Conservation (phyloP, 2,329 filamentous ascomycete species). For the Tricladium varicosporioides region DNA sequence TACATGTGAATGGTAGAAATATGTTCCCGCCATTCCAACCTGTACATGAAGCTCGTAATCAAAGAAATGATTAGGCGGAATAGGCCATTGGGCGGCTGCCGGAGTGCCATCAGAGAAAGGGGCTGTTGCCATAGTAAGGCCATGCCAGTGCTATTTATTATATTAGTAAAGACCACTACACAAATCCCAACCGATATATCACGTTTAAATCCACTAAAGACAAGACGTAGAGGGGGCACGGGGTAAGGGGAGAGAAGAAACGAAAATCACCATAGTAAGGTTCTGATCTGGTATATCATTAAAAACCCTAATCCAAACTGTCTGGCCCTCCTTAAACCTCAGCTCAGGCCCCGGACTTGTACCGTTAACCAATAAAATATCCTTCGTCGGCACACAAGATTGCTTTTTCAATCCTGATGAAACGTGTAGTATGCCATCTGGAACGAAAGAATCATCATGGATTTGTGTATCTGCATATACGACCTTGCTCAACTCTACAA, state of each 20-base stretch:
- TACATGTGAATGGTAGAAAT: slow-evolving; percentile 56
- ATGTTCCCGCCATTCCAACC: slow-evolving; percentile 46
- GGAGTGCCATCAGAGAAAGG: slow-evolving; percentile 45
- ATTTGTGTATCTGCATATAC: too few relatives aligned
- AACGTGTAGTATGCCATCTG: too few relatives aligned
- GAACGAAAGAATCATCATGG: too few relatives aligned
- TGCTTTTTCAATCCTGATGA: too few relatives aligned
- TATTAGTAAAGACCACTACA: not conserved
- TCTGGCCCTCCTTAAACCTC: slow-evolving; percentile 40
- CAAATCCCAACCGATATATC: too few relatives aligned
- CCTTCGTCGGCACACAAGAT: too few relatives aligned
- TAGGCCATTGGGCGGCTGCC: slow-evolving; percentile 47
- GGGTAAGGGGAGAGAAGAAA: not conserved
- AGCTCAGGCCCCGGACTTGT: slow-evolving; percentile 45
- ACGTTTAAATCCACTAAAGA: too few relatives aligned
- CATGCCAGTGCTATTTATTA: slow-evolving; percentile 19
- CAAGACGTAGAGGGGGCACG: not conserved
- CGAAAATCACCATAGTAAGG: slow-evolving; percentile 49
- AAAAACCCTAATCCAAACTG: slow-evolving; percentile 50
- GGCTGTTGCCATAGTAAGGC: slow-evolving; percentile 11
- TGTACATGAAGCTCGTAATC: slow-evolving; percentile 50
- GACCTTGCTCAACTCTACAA: too few relatives aligned
- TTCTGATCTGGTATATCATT: slow-evolving; percentile 49
- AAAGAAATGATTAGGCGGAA: slow-evolving; percentile 49
- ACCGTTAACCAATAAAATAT: slow-evolving; percentile 41